phyloP scores from a whole-genome alignment of 2,329 filamentous ascomycete species.

The Chlorencoelia australis region DNA sequence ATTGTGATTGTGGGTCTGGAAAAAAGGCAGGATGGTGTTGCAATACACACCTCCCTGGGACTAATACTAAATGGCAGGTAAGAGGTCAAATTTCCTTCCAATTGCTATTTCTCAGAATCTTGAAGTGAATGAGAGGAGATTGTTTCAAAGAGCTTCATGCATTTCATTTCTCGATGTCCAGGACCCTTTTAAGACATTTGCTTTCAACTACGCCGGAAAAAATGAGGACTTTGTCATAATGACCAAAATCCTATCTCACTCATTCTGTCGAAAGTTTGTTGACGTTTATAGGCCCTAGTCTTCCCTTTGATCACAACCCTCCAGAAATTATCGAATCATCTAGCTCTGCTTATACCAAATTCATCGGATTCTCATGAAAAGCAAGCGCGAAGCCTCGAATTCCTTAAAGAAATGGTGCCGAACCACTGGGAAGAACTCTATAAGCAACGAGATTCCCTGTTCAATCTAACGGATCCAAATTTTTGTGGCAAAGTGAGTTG shows the following conservation, averaged over 20 bases:
- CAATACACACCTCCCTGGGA: constrained; percentile 41
- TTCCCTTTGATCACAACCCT: constrained; percentile 77
- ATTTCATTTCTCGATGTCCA: no score
- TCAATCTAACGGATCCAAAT: constrained; percentile 73
- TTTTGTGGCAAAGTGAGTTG: constrained; percentile 70
- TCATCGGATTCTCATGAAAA: constrained; percentile 56
- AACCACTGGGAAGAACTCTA: constrained; percentile 67
- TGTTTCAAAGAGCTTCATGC: no score
- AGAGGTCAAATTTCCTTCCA: background rate
- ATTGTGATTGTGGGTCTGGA: constrained; percentile 59
- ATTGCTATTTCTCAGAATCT: no score
- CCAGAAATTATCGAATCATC: constrained; percentile 84
- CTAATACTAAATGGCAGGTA: constrained; percentile 39
- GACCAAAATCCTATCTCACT: no score
- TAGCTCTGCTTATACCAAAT: constrained; percentile 74
- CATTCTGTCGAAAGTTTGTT: background rate
- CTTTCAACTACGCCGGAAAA: no score
- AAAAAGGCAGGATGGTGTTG: constrained; percentile 79
- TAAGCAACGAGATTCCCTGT: constrained; percentile 63
- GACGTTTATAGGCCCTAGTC: constrained; percentile 50
- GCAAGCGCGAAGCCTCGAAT: constrained; percentile 65
- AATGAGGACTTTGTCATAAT: no score
- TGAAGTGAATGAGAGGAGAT: no score
- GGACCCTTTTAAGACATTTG: no score
- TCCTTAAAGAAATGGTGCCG: constrained; percentile 65